Base-by-base conservation (phyloP, 108 stramenopile genomes). In the Craspedostauros australis region DNA sequence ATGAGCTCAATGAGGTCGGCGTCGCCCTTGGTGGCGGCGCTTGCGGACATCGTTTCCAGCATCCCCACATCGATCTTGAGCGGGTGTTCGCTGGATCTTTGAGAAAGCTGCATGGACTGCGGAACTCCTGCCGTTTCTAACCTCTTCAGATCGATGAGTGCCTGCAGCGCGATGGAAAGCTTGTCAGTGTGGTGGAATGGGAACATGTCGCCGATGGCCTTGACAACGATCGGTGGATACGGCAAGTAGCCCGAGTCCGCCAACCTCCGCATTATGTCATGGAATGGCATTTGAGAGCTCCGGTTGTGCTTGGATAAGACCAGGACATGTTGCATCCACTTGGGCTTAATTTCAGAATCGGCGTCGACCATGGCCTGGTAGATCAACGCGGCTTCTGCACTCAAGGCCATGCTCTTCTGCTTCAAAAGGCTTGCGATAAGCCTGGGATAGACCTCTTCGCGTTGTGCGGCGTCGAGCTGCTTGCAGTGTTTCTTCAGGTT, bases 21-120 rank as follows among this genome's bases (percentile, higher is more conserved):
- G 46, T 52, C 42, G 11, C 64, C 63, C 5, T 40, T 30, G 16
- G 59, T 54, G 4, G 80, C 56, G n/a, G 80, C 78, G 32, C 57
- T 57, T 16, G 63, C 40, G 18, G 77, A 64, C 39, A 88, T 77
- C 1, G 38, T 20, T 59, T 88, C 86, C 46, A 88, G 45, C 26
- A 72, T 82, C 39, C 54, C 49, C 29, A 60, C 4, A 62, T 57
- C 77, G 33, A 66, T 48, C 16, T 66, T 66, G 29, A 73, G 21
- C 5, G 31, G 31, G 15, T 62, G 57, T 27, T 50, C 53, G 15
- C 43, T 47, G 20, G 32, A 32, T 40, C 36, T 16, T 33, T 33
- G 11, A 36, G n/a, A n/a, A n/a, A n/a, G n/a, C n/a, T n/a, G n/a
- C n/a, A n/a, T n/a, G 34, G 9, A 12, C 34, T 36, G 34, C 34